A percentile compares a stretch with the other conserved stretches of the same genome.
phyloP scores from a whole-genome alignment of 2,329 filamentous ascomycete species.

The Coniochaeta sp. region DNA sequence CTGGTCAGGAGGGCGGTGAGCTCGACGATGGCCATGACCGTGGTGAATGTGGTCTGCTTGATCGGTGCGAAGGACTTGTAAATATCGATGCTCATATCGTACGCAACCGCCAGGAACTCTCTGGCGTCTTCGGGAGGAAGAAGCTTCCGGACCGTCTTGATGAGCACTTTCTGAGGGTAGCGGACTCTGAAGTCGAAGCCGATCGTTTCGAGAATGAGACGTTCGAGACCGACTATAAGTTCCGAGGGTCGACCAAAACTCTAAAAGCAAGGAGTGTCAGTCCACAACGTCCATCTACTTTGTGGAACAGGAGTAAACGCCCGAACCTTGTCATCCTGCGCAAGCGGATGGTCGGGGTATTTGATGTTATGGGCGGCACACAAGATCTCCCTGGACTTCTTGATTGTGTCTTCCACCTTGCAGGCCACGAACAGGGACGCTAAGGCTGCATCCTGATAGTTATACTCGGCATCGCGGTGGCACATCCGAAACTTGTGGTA shows the following conservation, averaged over 20 bases:
- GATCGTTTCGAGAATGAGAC: slow-evolving; percentile 85
- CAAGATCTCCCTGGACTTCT: slow-evolving; percentile 90
- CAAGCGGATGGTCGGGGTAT: slow-evolving; percentile 56
- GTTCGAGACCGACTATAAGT: slow-evolving; percentile 80
- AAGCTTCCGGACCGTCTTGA: slow-evolving; percentile 66
- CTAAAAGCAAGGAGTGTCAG: neutral
- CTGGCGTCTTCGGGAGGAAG: slow-evolving; percentile 40
- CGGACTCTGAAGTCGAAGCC: slow-evolving; percentile 90
- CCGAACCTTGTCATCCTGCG: slow-evolving; percentile 74
- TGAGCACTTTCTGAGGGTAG: slow-evolving; percentile 76
- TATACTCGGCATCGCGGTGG: slow-evolving; percentile 80
- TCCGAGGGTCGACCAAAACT: slow-evolving; percentile 70
- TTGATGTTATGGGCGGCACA: slow-evolving; percentile 87
- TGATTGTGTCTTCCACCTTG: slow-evolving; percentile 96
- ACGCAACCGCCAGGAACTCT: slow-evolving; percentile 60
- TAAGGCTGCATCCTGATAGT: slow-evolving; percentile 77
- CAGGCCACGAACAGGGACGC: slow-evolving; percentile 87
- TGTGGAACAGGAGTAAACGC: neutral
- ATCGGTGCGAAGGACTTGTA: slow-evolving; percentile 91
- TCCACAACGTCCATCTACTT: neutral
- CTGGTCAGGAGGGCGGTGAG: slow-evolving; percentile 65
- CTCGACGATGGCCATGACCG: slow-evolving; percentile 77
- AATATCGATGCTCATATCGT: slow-evolving; percentile 77
- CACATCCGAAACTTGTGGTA: slow-evolving; percentile 90
- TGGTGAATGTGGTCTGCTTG: slow-evolving; percentile 80